Base-by-base conservation (phyloP, 2,329 filamentous ascomycete species). In the Paraphaeosphaeria minitans region DNA sequence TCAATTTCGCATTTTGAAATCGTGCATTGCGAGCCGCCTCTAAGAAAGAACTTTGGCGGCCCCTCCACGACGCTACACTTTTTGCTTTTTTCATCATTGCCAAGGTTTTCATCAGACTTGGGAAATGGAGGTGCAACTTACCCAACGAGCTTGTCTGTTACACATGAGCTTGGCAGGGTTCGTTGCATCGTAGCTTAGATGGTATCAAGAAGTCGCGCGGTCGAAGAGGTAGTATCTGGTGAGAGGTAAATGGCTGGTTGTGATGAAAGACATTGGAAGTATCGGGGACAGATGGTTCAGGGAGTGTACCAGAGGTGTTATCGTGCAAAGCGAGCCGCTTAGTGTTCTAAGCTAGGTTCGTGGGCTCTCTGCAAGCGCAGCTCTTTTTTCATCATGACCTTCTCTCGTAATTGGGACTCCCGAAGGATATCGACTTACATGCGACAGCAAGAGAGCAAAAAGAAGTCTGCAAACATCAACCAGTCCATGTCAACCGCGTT, bases 401-500 rank as follows among this genome's bases (percentile, higher is more conserved):
- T 14, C 4, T 21, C 10, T 21, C 13, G 7, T 10, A 21, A 3
- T 4, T 19, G 19, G 22, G 19, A 43, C 19, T 22, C 7, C 6
- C 3, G 37, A n/a, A n/a, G 37, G n/a, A 22, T 12, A 39, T 43
- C 22, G 22, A 47, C 43, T 27, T 14, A 47, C 43, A 9, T 19
- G 19, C 13, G 1, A 4, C 6, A 16, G 10, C n/a, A 13, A 13
- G 3, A 27, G 19, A 19, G 10, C 13, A 24, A 6, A 29, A 16
- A 8, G 4, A 46, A 29, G 22, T 12, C 9, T 46, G 21, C 1
- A 14, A 29, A 2, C 6, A 16, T n/a, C 22, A n/a, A 22, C 12
- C 16, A 14, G 4, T 55, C 51, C 29, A 31, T 35, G 53, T 53
- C 37, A 46, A 51, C 46, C 43, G 53, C 47, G 31, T 10, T n/a